These are phyloP conservation scores for Epichloe typhina DNA, from an alignment of 2,329 filamentous ascomycete genomes.

Conservation along the genomic window DNA sequence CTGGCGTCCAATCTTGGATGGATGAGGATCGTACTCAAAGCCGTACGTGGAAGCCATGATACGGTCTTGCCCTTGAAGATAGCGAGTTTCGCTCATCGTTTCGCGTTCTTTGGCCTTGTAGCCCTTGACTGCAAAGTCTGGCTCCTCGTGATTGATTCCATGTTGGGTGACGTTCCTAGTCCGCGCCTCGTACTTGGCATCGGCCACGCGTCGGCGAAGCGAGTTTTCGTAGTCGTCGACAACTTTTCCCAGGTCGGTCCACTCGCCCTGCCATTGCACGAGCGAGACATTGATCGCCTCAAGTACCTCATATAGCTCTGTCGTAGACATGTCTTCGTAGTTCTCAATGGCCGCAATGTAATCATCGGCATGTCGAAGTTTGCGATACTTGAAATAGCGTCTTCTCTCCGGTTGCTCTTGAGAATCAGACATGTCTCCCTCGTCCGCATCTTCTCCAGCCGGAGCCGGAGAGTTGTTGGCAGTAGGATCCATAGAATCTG, in stretches of 20 bases:
- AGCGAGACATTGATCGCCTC: constrained; percentile 32
- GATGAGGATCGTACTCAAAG: constrained; percentile 47
- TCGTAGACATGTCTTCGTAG: constrained; percentile 33
- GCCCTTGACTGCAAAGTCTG: constrained; percentile 42
- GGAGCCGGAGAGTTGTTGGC: constrained; percentile 25
- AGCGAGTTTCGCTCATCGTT: constrained; percentile 28
- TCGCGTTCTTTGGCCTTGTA: constrained; percentile 34
- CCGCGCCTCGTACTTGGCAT: constrained; percentile 32
- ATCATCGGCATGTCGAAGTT: constrained; percentile 36
- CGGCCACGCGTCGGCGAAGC: constrained; percentile 34
- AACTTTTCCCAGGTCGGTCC: constrained; percentile 32
- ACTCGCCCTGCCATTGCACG: constrained; percentile 41
- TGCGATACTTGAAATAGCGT: constrained; percentile 31
- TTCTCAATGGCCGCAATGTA: constrained; percentile 36
- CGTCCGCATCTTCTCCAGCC: constrained; percentile 22
- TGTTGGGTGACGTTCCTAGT: constrained; percentile 25
- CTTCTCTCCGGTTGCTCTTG: constrained; percentile 18
- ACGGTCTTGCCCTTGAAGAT: constrained; percentile 40
- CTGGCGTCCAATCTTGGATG: constrained; percentile 44
- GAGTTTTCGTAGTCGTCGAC: constrained; percentile 47
- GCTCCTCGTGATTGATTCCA: constrained; percentile 31
- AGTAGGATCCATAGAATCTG: constrained; percentile 25
- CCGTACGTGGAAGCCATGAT: constrained; percentile 47
- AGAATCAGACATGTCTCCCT: constrained; percentile 22
- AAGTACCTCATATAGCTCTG: constrained; percentile 31